Base-by-base conservation (phyloP, 306 rosid genomes). In the Acacia crassicarpa region DNA sequence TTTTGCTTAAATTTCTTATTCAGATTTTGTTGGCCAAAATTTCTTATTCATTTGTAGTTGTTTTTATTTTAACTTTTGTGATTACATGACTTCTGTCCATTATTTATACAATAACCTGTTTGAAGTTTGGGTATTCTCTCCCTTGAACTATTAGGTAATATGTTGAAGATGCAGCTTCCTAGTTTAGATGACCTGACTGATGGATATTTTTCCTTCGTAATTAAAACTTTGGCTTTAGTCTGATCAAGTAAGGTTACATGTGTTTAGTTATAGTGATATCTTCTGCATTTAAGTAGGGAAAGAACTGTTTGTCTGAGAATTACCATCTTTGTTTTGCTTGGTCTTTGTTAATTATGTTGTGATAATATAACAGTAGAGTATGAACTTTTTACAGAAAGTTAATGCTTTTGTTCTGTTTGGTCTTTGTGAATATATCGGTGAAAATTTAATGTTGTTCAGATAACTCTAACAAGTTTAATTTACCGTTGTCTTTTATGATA, bases 401-500 rank as follows among this genome's bases (percentile, higher is more conserved):
- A 40, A 40, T 68, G 49, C 49, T 2, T 67, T 40, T 68, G 51
- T 68, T 68, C 45, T 40, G 30, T 38, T 40, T 20, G 49, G 30
- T 67, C 66, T 6, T 17, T 68, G 22, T 67, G 23, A 10, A 30
- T 65, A 74, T 19, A 59, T 40, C 38, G 9, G 68, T 58, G 25
- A 81, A 75, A 22, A 13, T 22, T 11, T 23, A n/a, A 43, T 27
- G 58, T 27, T 72, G 46, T 49, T 75, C 40, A 46, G 67, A 25
- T 62, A 62, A 12, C 40, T 51, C 51, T 51, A 71, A 80, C 40
- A 27, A 33, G 81, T 80, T 56, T 48, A 41, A 78, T 83, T 41
- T 48, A 67, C 41, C 61, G 78, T 86, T 74, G 76, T 85, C 35
- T 48, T 63, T 79, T 54, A 68, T 77, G 46, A 84, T 84, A 94